Evolutionary conservation across 495 filamentous ascomycete genomes (phyloP).

Genomic region (Diplogelasinospora grovesii): DNA sequence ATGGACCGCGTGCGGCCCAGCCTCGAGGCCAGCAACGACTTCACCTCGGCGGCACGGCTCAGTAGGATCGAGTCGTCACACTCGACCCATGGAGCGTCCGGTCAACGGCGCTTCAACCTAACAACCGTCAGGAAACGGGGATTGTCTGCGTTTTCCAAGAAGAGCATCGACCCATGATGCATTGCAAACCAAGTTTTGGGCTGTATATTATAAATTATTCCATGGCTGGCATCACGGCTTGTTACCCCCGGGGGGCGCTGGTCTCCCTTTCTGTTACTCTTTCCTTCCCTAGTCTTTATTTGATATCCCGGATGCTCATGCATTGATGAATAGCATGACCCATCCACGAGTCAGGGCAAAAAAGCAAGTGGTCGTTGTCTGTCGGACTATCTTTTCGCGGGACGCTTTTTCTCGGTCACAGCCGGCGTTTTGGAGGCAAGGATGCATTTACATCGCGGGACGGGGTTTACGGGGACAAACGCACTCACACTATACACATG

Average conservation of each 20-base stretch:
- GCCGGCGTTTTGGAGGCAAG: conserved; percentile 1
- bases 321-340: conserved; percentile 3
- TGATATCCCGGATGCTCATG: conserved; percentile 16
- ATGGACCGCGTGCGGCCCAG: conserved; percentile 71
- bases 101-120: conserved; percentile 26
- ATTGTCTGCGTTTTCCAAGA: conserved; percentile 30
- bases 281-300: conserved; percentile 4
- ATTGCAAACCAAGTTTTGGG: no score
- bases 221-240: neutral
- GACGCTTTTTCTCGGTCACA: neutral
- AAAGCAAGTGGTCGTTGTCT: neutral
- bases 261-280: conserved; percentile 5
- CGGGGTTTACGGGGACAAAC: neutral
- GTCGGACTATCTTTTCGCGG: no score
- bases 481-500: no score
- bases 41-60: conserved; percentile 79
- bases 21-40: conserved; percentile 82
- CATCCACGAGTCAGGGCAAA: neutral
- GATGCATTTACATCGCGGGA: neutral
- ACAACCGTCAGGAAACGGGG: conserved; percentile 29
- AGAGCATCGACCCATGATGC: conserved; percentile 27
- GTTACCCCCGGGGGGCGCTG: neutral
- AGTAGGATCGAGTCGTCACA: conserved; percentile 74
- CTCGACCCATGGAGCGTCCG: conserved; percentile 24
- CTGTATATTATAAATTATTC: conserved; percentile 11